phyloP scores from a whole-genome alignment of 139 green algal species.

The Diplosphaera chodatii region DNA sequence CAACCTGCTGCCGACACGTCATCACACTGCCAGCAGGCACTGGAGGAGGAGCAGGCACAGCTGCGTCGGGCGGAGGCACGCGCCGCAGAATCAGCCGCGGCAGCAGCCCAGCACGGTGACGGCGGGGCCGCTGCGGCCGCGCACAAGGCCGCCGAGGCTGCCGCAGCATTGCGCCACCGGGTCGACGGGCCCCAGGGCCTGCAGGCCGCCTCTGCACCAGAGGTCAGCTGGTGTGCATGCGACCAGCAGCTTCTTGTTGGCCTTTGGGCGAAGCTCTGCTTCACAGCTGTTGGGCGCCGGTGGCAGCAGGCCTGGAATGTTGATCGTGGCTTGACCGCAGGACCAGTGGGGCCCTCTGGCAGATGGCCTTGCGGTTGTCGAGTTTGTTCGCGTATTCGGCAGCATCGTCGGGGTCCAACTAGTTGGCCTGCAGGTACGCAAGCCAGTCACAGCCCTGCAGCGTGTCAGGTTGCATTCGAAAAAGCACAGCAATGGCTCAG shows the following conservation, averaged over 20 bases:
- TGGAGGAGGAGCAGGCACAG: slow-evolving; percentile 30
- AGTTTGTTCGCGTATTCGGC: slow-evolving; percentile 42
- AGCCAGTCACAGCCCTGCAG: neutral
- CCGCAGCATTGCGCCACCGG: slow-evolving; percentile 15
- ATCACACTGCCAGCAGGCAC: neutral
- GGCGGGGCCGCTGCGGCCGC: neutral
- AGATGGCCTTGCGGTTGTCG: slow-evolving; percentile 22
- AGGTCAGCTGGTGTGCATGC: neutral
- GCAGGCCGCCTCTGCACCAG: neutral
- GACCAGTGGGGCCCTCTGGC: neutral
- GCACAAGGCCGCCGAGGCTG: slow-evolving; percentile 8
- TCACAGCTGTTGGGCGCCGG: too few relatives aligned
- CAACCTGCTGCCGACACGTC: neutral
- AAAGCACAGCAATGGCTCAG: too few relatives aligned
- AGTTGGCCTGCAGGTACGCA: slow-evolving; percentile 3
- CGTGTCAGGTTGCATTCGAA: too few relatives aligned
- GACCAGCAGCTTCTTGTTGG: too few relatives aligned
- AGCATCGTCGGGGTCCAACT: slow-evolving; percentile 18
- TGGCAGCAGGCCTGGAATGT: too few relatives aligned
- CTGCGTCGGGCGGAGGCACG: slow-evolving; percentile 9
- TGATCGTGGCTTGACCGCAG: too few relatives aligned
- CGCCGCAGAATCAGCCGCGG: neutral
- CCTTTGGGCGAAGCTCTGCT: too few relatives aligned
- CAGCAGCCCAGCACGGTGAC: slow-evolving; percentile 1
- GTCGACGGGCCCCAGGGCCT: slow-evolving; percentile 1